Percentiles rank a stretch among this genome's conserved stretches.
These are phyloP conservation scores for Hamamelis virginiana DNA, from an alignment of 164 flowering plant genomes.

Conservation along the genomic window DNA sequence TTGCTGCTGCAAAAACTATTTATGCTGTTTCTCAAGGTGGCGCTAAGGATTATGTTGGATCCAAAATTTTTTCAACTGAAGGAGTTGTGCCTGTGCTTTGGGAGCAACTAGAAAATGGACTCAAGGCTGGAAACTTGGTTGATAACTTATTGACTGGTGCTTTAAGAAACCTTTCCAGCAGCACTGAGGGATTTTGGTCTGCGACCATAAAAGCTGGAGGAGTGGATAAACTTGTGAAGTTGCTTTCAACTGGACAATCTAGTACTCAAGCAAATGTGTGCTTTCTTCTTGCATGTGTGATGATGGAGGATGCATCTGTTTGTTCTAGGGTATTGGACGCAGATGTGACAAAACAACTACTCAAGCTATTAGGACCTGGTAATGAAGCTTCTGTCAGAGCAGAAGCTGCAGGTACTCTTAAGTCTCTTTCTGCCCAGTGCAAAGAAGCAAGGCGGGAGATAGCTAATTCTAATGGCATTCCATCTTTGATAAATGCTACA, in stretches of 20 bases:
- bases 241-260: constrained; percentile 68
- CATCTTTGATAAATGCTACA: constrained; percentile 95
- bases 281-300: constrained; percentile 89
- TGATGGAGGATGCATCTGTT: constrained; percentile 91
- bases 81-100: constrained; percentile 96
- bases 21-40: constrained; percentile 95
- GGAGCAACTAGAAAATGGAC: constrained; percentile 76
- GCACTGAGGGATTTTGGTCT: constrained; percentile 88
- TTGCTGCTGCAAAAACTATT: constrained; percentile 89
- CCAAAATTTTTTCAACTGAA: constrained; percentile 95
- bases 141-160: constrained; percentile 86
- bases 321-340: constrained; percentile 78
- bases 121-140: constrained; percentile 66
- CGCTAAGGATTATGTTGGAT: constrained; percentile 89
- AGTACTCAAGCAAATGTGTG: constrained; percentile 91
- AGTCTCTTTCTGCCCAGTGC: constrained; percentile 91
- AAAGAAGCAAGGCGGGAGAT: constrained; percentile 88
- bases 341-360: constrained; percentile 80
- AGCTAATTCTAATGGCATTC: constrained; percentile 82
- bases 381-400: constrained; percentile 93
- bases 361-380: constrained; percentile 75
- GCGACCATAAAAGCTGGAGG: constrained; percentile 88
- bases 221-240: constrained; percentile 83
- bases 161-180: constrained; percentile 69
- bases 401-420: constrained; percentile 94